These are phyloP conservation scores for Trypanosomatidae sp. DNA, from an alignment of 208 protist species.

Conservation along the genomic window DNA sequence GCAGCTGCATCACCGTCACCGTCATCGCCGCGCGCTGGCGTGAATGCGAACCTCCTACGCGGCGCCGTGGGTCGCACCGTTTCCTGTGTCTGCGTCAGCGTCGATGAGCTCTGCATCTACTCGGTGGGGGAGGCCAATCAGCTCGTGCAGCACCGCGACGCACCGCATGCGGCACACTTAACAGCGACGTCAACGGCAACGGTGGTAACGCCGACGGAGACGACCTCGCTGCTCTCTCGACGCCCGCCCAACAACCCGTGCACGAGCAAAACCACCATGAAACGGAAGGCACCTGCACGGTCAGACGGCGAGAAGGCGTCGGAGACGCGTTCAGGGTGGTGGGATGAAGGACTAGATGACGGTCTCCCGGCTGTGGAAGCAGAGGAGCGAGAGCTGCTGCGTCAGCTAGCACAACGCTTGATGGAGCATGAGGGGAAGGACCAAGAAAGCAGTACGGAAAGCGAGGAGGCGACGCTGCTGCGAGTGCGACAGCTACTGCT, in stretches of 20 bases:
- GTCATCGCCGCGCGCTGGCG: neutral
- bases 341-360: no score
- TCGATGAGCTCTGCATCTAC: conserved; percentile 77
- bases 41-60: conserved; percentile 10
- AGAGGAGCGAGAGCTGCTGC: conserved; percentile 5
- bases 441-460: neutral
- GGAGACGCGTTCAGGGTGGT: no score
- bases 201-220: no score
- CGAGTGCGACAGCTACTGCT: conserved; percentile 37
- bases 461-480: conserved; percentile 14
- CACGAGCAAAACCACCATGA: neutral
- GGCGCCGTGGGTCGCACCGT: conserved; percentile 31
- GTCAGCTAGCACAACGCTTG: conserved; percentile 3
- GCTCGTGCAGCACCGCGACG: conserved; percentile 16
- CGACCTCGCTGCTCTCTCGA: conserved; percentile 9
- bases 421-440: neutral
- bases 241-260: neutral
- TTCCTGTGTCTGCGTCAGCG: conserved; percentile 63
- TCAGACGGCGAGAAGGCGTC: no score
- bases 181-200: no score
- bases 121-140: conserved; percentile 51
- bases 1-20: no score
- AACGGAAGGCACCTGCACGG: no score
- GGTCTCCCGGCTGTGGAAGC: neutral
- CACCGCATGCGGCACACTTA: no score